A percentile compares a stretch with the other conserved stretches of the same genome.
These are phyloP conservation scores for Drosera spatulata DNA, from an alignment of 179 eudicot genomes.

Conservation along the genomic window DNA sequence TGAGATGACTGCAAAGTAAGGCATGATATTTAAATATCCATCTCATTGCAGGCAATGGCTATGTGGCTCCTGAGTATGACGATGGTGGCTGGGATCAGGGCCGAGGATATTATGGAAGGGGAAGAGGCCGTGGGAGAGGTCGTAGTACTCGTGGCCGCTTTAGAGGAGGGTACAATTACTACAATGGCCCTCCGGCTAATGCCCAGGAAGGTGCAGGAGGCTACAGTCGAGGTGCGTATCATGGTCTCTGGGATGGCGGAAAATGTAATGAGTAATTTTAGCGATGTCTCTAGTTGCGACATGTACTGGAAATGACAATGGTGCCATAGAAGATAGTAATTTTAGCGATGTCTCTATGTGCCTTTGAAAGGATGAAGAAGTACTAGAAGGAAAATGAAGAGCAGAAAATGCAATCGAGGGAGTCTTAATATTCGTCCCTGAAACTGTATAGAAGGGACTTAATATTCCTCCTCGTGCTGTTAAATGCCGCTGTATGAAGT, in stretches of 20 bases:
- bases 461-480: neutral
- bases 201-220: constrained; percentile 40
- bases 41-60: constrained; percentile 50
- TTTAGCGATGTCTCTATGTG: too few relatives aligned
- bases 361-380: too few relatives aligned
- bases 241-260: neutral
- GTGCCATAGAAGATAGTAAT: too few relatives aligned
- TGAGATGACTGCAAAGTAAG: too few relatives aligned
- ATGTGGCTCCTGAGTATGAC: constrained; percentile 47
- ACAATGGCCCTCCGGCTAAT: constrained; percentile 46
- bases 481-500: too few relatives aligned
- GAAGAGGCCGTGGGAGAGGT: constrained; percentile 76
- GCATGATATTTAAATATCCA: too few relatives aligned
- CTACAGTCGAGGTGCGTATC: constrained; percentile 39
- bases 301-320: too few relatives aligned
- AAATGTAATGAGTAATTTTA: neutral
- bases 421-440: too few relatives aligned
- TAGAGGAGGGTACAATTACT: constrained; percentile 65
- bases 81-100: constrained; percentile 85
- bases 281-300: too few relatives aligned
- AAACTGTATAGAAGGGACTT: neutral
- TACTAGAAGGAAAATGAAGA: too few relatives aligned
- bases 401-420: too few relatives aligned
- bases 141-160: constrained; percentile 73
- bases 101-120: constrained; percentile 56